Base-by-base conservation (phyloP, 129 eudicot species). In the Logfia minima region DNA sequence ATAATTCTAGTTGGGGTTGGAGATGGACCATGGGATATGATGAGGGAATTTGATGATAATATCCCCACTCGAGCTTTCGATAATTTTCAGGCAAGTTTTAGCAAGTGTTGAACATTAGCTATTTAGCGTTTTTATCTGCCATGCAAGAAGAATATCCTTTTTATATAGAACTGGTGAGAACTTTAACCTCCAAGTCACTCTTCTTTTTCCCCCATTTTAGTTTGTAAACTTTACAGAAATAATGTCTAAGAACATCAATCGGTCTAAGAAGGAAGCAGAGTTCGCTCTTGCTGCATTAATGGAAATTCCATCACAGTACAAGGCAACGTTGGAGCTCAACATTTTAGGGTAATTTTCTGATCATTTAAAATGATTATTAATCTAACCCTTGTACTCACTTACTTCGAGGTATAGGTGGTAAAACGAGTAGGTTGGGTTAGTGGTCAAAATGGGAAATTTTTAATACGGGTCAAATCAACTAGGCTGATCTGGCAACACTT, bases 1-100 rank as follows among this genome's bases (percentile, higher is more conserved):
- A 93, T 93, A 22, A 72, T 92, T 23, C 70, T 92, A 72, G 98
- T 92, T 75, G 98, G 98, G 59, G 98, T 92, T 75, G 98, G 98
- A 72, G 98, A 92, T 82, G 96, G 98, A 64, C 96, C 98, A 1
- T 92, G 98, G 98, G 98, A 92, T 75, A 92, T 86, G 92, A 92
- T 92, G 98, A 88, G 83, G 78, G 98, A 90, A 76, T 92, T 92
- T 68, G 98, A 92, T 67, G 96, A 92, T 77, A 92, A 92, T 70
- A 92, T 92, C 68, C 98, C 98, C 48, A 80, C 95, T 78, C 96
- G 96, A 59, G 87, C 88, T 28, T 93, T 93, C 75, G 98, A 93
- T 76, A 93, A 93, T 85, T 93, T 93, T 70, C 96, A 90, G 96
- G 98, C 72, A 86, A 82, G 88, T 58, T 58, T 75, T 39, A 34